Evolutionary conservation across 139 green algal genomes (phyloP).

Genomic region (Trebouxia sp.): DNA sequence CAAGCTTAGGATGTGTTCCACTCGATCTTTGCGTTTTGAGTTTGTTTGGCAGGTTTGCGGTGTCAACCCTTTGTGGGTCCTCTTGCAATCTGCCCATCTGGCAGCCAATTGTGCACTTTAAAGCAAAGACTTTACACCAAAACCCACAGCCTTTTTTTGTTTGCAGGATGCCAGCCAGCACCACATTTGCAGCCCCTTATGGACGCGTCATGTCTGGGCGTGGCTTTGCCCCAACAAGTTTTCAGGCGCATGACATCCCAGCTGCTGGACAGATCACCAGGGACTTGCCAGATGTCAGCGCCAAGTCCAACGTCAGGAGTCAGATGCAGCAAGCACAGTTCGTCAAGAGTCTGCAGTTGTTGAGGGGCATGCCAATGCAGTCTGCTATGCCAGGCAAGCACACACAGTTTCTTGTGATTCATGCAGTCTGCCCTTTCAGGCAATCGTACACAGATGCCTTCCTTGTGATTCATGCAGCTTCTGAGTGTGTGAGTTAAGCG

Average conservation of each 20-base stretch:
- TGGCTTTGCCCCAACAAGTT: background rate
- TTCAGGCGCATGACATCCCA: background rate
- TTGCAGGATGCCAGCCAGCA: constrained; percentile 12
- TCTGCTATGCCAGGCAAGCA: background rate
- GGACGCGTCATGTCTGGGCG: background rate
- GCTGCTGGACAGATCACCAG: background rate
- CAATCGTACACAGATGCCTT: too few relatives aligned
- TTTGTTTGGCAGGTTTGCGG: too few relatives aligned
- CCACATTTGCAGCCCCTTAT: background rate
- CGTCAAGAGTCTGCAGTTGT: background rate
- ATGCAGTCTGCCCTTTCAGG: too few relatives aligned
- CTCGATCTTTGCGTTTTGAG: too few relatives aligned
- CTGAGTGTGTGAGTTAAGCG: too few relatives aligned
- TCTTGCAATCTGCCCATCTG: too few relatives aligned
- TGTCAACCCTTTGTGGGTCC: too few relatives aligned
- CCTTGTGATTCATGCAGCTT: too few relatives aligned
- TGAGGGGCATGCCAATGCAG: background rate
- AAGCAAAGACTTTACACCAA: background rate
- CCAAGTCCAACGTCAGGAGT: background rate
- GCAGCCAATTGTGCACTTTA: too few relatives aligned
- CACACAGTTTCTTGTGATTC: too few relatives aligned
- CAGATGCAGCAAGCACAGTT: background rate
- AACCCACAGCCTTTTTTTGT: background rate
- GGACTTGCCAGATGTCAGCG: background rate
- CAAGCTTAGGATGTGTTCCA: too few relatives aligned